Conservation (phyloP, 2,329 filamentous ascomycete species). For the Aureobasidium sp. region DNA sequence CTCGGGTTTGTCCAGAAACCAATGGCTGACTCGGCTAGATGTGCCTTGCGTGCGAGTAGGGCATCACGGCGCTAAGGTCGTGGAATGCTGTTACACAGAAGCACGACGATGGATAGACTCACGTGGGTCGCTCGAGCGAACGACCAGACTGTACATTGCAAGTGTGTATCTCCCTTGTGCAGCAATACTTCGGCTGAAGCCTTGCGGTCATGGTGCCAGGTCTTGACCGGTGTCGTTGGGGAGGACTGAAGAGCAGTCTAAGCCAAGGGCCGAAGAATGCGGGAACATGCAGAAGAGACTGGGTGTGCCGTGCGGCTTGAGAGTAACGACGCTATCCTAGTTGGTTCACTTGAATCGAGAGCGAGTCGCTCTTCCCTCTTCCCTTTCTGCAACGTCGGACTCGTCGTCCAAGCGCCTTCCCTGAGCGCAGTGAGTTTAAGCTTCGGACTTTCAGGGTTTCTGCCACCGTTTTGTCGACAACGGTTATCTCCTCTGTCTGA, state of each 20-base stretch:
- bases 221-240: background rate
- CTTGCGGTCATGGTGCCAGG: background rate
- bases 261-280: conserved; percentile 4
- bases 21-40: background rate
- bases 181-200: background rate
- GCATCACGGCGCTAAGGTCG: background rate
- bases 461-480: conserved; percentile 6
- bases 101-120: background rate
- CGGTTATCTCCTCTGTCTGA: conserved; percentile 14
- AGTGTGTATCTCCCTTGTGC: background rate
- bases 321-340: background rate
- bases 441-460: background rate
- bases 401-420: background rate
- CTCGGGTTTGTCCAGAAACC: conserved; percentile 1
- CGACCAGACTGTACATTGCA: background rate
- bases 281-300: conserved; percentile 3
- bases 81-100: conserved; percentile 1
- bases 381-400: conserved; percentile 7
- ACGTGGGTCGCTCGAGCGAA: conserved; percentile 10
- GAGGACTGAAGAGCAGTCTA: background rate
- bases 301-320: background rate
- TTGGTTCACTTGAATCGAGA: background rate
- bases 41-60: conserved; percentile 11
- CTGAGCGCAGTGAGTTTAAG: background rate
- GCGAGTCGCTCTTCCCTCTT: conserved; percentile 10